phyloP scores from a whole-genome alignment of 768 basidiomycete species.

The Mycena floridula region DNA sequence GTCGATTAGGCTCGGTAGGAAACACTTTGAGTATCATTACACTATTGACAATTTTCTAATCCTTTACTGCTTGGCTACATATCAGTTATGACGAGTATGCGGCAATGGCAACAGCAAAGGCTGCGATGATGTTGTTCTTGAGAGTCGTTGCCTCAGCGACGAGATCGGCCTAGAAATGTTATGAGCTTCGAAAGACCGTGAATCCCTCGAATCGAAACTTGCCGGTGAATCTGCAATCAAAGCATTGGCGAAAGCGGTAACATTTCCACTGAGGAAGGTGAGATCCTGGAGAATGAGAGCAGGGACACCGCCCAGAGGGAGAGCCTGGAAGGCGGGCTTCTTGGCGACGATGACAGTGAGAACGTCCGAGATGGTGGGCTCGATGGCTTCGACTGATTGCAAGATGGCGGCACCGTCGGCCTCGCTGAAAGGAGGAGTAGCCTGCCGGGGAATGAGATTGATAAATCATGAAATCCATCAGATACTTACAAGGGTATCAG shows the following conservation, averaged over 20 bases:
- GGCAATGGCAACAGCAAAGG: too few relatives aligned
- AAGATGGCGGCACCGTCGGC: constrained; percentile 20
- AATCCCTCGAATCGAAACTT: neutral
- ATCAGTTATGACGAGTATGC: too few relatives aligned
- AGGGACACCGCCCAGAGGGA: constrained; percentile 22
- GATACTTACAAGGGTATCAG: constrained; percentile 19
- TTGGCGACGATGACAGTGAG: constrained; percentile 16
- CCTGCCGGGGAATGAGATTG: constrained; percentile 5
- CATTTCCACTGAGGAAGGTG: constrained; percentile 12
- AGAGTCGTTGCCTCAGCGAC: constrained; percentile 11
- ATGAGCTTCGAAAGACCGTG: too few relatives aligned
- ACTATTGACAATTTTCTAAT: too few relatives aligned
- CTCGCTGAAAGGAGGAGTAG: constrained; percentile 17
- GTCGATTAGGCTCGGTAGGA: too few relatives aligned
- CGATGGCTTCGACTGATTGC: constrained; percentile 13
- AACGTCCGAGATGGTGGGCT: constrained; percentile 20
- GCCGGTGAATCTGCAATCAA: constrained; percentile 22
- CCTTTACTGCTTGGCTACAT: too few relatives aligned
- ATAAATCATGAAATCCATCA: neutral
- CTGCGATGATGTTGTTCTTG: too few relatives aligned
- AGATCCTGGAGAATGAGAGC: constrained; percentile 25
- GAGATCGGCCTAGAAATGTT: constrained; percentile 19
- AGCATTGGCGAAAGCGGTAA: constrained; percentile 15
- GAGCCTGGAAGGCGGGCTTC: constrained; percentile 19
- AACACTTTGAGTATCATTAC: too few relatives aligned